Evolutionary conservation across 176 grass and related monocot genomes (phyloP).

Genomic region (Musa schizocarpa): DNA sequence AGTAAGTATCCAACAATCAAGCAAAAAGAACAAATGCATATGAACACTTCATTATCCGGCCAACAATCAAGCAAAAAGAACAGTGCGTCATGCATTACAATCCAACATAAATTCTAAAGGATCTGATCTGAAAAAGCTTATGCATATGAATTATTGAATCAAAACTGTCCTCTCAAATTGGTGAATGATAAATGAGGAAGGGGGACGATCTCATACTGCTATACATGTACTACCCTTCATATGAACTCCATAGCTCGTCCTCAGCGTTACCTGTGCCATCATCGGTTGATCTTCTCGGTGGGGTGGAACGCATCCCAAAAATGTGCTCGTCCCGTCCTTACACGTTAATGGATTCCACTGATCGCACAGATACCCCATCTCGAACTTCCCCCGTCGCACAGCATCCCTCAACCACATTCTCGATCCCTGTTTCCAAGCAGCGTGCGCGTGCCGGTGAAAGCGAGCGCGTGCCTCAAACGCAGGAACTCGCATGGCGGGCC

Average conservation of each 20-base stretch:
- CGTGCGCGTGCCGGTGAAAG: neutral
- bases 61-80: too few relatives aligned
- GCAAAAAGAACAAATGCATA: too few relatives aligned
- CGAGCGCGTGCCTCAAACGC: too few relatives aligned
- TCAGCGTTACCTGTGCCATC: neutral
- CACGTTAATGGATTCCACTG: conserved; percentile 8
- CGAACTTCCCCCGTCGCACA: conserved; percentile 1
- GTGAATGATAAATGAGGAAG: too few relatives aligned
- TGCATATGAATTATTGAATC: too few relatives aligned
- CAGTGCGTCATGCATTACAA: too few relatives aligned
- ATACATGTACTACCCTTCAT: neutral
- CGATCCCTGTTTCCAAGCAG: neutral
- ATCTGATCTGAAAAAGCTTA: too few relatives aligned
- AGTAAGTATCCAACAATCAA: too few relatives aligned
- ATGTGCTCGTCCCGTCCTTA: neutral
- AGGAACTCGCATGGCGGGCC: neutral
- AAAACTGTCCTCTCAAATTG: too few relatives aligned
- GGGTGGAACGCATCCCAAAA: conserved; percentile 9
- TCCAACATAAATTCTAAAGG: too few relatives aligned
- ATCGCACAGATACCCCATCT: conserved; percentile 3
- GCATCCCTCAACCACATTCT: neutral
- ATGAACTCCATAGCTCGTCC: neutral
- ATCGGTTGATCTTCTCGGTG: neutral
- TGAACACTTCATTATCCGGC: too few relatives aligned
- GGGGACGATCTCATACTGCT: too few relatives aligned